These are phyloP conservation scores for Tetrahymena elliotti DNA, from an alignment of 73 alveolate species.

Conservation along the genomic window DNA sequence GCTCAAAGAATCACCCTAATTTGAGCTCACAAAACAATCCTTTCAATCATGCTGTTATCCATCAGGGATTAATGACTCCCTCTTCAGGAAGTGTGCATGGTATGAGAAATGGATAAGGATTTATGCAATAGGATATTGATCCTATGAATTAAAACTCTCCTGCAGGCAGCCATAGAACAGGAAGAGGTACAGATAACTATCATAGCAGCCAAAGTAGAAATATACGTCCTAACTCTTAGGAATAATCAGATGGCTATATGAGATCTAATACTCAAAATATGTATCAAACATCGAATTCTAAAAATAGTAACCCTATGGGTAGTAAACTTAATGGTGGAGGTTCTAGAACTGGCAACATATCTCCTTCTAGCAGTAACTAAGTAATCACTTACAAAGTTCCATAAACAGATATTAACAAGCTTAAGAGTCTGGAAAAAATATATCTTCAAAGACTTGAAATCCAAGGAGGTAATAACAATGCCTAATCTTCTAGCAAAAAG, in stretches of 20 bases:
- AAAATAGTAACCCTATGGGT: neutral
- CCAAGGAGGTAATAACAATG: neutral
- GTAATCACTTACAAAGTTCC: neutral
- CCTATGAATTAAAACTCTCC: neutral
- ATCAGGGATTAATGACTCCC: neutral
- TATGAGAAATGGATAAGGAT: neutral
- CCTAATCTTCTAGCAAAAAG: neutral
- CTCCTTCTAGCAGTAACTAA: neutral
- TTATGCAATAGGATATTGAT: neutral
- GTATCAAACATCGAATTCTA: neutral
- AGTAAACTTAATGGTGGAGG: neutral
- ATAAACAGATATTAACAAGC: neutral
- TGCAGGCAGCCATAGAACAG: neutral
- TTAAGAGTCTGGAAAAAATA: neutral
- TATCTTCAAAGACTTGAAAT: neutral
- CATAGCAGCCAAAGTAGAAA: neutral
- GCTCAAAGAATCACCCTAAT: neutral
- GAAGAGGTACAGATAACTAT: neutral
- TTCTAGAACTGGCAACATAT: neutral
- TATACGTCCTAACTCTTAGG: neutral
- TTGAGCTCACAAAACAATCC: neutral
- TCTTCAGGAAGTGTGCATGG: neutral
- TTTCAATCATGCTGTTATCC: neutral
- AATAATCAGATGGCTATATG: neutral
- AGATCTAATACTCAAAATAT: neutral